A percentile compares a stretch with the other conserved stretches of the same genome.
Evolutionary conservation across 164 flowering plant genomes (phyloP).

Genomic region (Vitis rupestris): DNA sequence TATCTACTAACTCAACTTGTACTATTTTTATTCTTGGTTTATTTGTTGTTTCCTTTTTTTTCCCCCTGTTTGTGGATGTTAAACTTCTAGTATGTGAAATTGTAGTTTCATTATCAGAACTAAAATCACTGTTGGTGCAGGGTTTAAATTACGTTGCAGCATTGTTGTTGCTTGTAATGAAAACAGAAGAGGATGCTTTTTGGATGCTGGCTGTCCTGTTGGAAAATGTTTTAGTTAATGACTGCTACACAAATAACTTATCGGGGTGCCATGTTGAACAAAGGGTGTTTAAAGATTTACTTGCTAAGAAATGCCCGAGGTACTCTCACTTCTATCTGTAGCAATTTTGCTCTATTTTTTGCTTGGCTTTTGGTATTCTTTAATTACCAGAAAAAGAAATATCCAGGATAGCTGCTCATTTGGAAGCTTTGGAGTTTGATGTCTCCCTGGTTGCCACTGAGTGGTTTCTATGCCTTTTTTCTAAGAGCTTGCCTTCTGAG

Average conservation of each 20-base stretch:
- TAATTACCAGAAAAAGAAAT: slow-evolving; percentile 9
- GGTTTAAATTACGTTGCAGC: slow-evolving; percentile 97
- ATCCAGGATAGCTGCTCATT: slow-evolving; percentile 80
- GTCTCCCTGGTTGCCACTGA: slow-evolving; percentile 95
- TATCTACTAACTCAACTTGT: too few relatives aligned
- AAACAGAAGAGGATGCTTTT: slow-evolving; percentile 96
- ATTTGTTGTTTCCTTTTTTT: too few relatives aligned
- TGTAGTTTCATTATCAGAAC: neutral
- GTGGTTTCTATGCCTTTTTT: slow-evolving; percentile 95
- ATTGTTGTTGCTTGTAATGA: slow-evolving; percentile 88
- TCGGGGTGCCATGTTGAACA: slow-evolving; percentile 98
- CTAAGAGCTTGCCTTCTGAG: slow-evolving; percentile 98
- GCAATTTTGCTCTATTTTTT: neutral
- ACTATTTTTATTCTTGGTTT: too few relatives aligned
- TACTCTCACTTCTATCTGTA: slow-evolving; percentile 12
- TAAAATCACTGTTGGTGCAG: slow-evolving; percentile 38
- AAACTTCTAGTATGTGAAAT: neutral
- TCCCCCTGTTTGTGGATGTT: neutral
- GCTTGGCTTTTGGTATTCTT: neutral
- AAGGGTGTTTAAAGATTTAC: slow-evolving; percentile 86
- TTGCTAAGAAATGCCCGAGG: slow-evolving; percentile 79
- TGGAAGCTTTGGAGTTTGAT: slow-evolving; percentile 84
- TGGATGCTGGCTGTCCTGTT: slow-evolving; percentile 97
- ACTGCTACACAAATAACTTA: slow-evolving; percentile 86
- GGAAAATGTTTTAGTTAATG: slow-evolving; percentile 86